Evolutionary conservation across 192 early-diverging fungal genomes (phyloP).

Genomic region (Rhizoclosmatium sp.): DNA sequence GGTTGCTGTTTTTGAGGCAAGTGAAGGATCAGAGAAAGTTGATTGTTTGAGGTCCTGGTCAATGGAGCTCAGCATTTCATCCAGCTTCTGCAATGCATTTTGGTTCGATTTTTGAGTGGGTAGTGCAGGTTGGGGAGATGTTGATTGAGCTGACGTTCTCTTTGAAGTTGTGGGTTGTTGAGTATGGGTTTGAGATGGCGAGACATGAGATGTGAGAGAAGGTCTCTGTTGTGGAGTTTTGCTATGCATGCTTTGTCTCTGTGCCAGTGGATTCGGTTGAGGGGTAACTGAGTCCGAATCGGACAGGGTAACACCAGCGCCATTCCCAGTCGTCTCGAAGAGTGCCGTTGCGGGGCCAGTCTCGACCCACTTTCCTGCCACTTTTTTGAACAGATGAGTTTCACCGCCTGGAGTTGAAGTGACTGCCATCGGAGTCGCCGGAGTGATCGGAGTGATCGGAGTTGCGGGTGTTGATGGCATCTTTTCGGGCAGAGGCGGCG

Average conservation of each 20-base stretch:
- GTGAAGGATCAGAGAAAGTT: background rate
- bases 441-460: background rate
- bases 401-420: too few species aligned
- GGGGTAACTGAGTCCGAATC: background rate
- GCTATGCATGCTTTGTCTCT: background rate
- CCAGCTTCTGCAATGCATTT: slow-evolving; percentile 19
- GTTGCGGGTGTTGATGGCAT: background rate
- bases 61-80: slow-evolving; percentile 20
- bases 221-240: background rate
- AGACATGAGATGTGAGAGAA: background rate
- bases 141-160: background rate
- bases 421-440: too few species aligned
- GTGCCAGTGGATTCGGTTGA: background rate
- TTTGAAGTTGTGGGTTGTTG: too few species aligned
- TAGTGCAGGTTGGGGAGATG: background rate
- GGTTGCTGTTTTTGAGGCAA: too few species aligned
- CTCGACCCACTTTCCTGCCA: background rate
- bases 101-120: background rate
- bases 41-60: background rate
- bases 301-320: background rate
- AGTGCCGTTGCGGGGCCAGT: background rate
- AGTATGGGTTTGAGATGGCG: background rate
- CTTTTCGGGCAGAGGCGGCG: background rate
- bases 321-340: background rate
- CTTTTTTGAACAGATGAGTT: background rate